Evolutionary conservation across 148 eudicot genomes (phyloP), one percentile per base, ranked within the genome.

Genomic region (Camellia granthamiana): DNA sequence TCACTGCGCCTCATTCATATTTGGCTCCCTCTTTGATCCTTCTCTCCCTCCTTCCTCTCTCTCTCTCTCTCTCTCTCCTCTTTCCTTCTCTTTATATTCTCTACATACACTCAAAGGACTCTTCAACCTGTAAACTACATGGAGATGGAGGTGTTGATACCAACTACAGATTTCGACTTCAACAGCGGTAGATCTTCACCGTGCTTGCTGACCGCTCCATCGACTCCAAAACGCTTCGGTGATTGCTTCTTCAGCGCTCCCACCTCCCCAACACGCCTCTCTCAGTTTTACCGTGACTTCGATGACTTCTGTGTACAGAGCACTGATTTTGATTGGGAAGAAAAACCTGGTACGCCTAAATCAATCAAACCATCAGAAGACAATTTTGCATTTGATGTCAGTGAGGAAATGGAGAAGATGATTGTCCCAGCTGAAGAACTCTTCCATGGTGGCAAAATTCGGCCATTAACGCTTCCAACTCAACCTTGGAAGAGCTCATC

Each of bases 371-470:
- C 11, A 10, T 65, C 5, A 12, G 78, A 79, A 42, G 82, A 78
- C 78, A 86, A 83, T 72, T 83, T 87, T 54, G 90, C 88, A 16
- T 82, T 87, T 47, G 82, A 82, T 58, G 77, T 82, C 43, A 41
- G 79, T 62, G 72, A 67, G 4, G 85, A 84, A 12, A 15, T 58
- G 42, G 84, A 76, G 23, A 74, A 66, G 15, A 43, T 67, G 52
- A 81, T 82, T 43, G 51, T 81, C 16, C 76, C 90, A 15, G 82
- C 88, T 5, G 86, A 90, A 64, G 90, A 88, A 72, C 72, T 90
- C 30, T 90, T 90, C 58, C 87, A 87, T 51, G 91, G 87, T 7
- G 93, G 91, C 3, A 84, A 84, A 41, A 88, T 90, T 52, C 75
- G 79, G 77, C 81, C 87, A 2, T 61, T 82, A 19, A 85, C 76